These are phyloP conservation scores for Vitis rupestris DNA, from an alignment of 164 flowering plant species.

Conservation along the genomic window DNA sequence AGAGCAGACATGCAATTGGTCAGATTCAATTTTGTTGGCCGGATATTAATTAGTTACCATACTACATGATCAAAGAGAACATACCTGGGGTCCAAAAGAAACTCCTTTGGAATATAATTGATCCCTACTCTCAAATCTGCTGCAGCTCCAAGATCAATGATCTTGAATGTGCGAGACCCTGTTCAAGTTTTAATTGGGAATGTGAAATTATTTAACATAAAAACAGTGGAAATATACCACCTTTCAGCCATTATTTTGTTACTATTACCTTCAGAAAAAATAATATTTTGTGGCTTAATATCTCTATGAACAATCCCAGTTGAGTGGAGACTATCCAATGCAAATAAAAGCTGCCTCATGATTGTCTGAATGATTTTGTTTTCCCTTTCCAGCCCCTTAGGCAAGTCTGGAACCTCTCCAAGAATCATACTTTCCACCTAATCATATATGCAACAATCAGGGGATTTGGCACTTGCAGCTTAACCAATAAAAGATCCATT, in stretches of 20 bases:
- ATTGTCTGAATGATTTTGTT: conserved; percentile 90
- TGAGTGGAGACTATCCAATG: conserved; percentile 95
- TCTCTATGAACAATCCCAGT: conserved; percentile 98
- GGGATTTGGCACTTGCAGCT: conserved; percentile 8
- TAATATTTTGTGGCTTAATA: conserved; percentile 92
- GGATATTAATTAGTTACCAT: background rate
- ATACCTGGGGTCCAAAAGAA: conserved; percentile 94
- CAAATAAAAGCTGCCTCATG: conserved; percentile 82
- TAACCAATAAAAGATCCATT: background rate
- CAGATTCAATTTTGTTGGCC: background rate
- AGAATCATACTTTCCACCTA: conserved; percentile 92
- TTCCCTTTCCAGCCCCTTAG: conserved; percentile 90
- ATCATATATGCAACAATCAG: conserved; percentile 1
- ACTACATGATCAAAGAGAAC: background rate
- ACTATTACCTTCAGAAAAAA: conserved; percentile 84
- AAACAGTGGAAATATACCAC: background rate
- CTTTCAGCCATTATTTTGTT: background rate
- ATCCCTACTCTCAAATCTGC: conserved; percentile 96
- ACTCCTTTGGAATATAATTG: conserved; percentile 95
- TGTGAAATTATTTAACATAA: background rate
- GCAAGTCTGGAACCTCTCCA: conserved; percentile 73
- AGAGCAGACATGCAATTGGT: too few relatives aligned
- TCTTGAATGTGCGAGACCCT: conserved; percentile 91
- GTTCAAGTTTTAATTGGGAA: conserved; percentile 20
- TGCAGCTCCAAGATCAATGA: conserved; percentile 98